phyloP scores from a whole-genome alignment of 2,329 filamentous ascomycete genomes.

The Alternaria sp. region DNA sequence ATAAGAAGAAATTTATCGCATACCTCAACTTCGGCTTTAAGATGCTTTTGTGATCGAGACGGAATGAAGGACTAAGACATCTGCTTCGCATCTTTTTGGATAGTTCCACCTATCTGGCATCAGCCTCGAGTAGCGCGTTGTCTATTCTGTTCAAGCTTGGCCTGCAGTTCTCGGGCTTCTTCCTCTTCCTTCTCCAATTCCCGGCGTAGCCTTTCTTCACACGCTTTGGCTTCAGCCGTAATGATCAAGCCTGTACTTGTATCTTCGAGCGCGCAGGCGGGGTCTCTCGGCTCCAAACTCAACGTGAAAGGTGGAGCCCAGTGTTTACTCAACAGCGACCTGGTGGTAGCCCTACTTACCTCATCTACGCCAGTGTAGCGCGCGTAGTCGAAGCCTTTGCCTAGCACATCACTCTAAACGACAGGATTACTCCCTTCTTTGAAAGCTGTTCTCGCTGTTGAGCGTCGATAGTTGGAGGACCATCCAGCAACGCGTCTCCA shows the following conservation, averaged over 20 bases:
- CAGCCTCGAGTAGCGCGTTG: background rate
- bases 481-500: background rate
- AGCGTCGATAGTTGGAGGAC: background rate
- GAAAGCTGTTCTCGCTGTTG: background rate
- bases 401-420: background rate
- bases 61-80: background rate
- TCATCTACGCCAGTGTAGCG: background rate
- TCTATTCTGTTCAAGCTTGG: background rate
- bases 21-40: background rate
- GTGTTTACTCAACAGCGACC: background rate
- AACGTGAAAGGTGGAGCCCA: background rate
- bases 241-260: background rate
- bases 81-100: background rate
- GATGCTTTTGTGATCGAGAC: background rate
- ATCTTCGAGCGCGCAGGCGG: background rate
- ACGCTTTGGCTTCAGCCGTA: background rate
- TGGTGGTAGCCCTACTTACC: background rate
- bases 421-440: background rate
- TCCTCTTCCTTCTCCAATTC: background rate
- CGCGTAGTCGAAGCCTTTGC: background rate
- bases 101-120: background rate
- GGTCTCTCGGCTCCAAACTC: background rate
- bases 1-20: background rate
- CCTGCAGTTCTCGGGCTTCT: background rate
- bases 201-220: background rate